A percentile compares a stretch with the other conserved stretches of the same genome.
phyloP scores from a whole-genome alignment of 2,329 filamentous ascomycete species.

The Plenodomus tracheiphilus region DNA sequence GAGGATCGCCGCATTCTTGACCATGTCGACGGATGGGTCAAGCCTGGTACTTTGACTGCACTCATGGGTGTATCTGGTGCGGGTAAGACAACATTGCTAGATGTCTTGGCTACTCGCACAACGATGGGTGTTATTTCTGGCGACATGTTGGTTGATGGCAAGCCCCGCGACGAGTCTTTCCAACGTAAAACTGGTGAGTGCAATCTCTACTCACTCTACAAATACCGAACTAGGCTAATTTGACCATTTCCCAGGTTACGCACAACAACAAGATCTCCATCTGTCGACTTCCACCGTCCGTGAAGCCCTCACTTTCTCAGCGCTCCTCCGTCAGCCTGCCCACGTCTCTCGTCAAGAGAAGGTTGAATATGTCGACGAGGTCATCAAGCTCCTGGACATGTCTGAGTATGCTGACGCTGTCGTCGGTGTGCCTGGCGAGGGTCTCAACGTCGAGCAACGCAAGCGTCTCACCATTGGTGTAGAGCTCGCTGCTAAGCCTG shows the following conservation, averaged over 20 bases:
- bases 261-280: constrained; percentile 91
- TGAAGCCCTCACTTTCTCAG: constrained; percentile 85
- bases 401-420: constrained; percentile 86
- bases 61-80: constrained; percentile 91
- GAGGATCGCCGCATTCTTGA: constrained; percentile 77
- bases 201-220: not conserved
- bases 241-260: constrained; percentile 56
- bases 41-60: constrained; percentile 81
- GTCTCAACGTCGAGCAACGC: constrained; percentile 66
- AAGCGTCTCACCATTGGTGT: constrained; percentile 90
- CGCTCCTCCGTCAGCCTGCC: constrained; percentile 79
- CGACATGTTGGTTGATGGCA: constrained; percentile 81
- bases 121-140: constrained; percentile 88
- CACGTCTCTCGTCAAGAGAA: constrained; percentile 76
- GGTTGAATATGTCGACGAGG: constrained; percentile 82
- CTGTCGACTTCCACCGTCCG: constrained; percentile 82
- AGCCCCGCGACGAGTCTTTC: constrained; percentile 76
- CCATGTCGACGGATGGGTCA: constrained; percentile 89
- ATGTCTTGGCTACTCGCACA: constrained; percentile 81
- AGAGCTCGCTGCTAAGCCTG: constrained; percentile 91
- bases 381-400: constrained; percentile 91
- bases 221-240: not conserved
- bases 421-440: constrained; percentile 87
- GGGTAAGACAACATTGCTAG: constrained; percentile 90
- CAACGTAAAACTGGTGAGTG: constrained; percentile 77